Evolutionary conservation across 2,329 filamentous ascomycete species (phyloP), one percentile per base, ranked within the genome.

Genomic region (Colletotrichum sp.): DNA sequence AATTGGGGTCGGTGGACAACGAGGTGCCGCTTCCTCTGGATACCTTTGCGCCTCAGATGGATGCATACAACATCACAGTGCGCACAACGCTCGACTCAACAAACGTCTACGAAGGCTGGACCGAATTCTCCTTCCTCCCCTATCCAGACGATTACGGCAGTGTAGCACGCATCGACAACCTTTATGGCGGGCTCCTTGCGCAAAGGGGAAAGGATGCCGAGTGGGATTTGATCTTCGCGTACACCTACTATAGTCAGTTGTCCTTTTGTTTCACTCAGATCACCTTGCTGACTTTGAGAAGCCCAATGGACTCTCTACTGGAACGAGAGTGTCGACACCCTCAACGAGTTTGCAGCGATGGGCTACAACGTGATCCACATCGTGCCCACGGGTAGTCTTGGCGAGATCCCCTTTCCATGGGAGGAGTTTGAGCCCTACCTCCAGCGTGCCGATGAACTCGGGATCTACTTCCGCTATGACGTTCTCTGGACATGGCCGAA

Each of bases 231-330:
- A 8, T 86, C 86, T 2, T 80, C 72, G 10, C 79, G 81, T 55
- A 78, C 64, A 21, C 89, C 87, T 88, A 63, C 78, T 90, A 32
- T 85, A 87, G 16, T 89, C 86, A 76, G 87, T 86, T 7, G 87
- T 85, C 75, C 88, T 86, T 34, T 62, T 7, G 0, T 6, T 55
- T 1, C 7, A 6, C 6, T 44, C 8, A 57, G 6, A 1, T 3
- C 5, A 34, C 3, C 4, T 1, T 4, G 8, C 75, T 76, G 83
- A 86, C 2, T 80, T 83, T 1, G 15, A n/a, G 1, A 24, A 76
- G 74, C 74, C 73, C 86, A 88, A 72, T 82, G 83, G 15, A 89
- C 88, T 76, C 84, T 89, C 39, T 82, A 81, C 73, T 81, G 83
- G 34, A 85, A 86, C 78, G 81, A 84, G 65, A 83, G 81, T n/a